Evolutionary conservation across 495 filamentous ascomycete species (phyloP).

Genomic region (Penicillium desertorum): DNA sequence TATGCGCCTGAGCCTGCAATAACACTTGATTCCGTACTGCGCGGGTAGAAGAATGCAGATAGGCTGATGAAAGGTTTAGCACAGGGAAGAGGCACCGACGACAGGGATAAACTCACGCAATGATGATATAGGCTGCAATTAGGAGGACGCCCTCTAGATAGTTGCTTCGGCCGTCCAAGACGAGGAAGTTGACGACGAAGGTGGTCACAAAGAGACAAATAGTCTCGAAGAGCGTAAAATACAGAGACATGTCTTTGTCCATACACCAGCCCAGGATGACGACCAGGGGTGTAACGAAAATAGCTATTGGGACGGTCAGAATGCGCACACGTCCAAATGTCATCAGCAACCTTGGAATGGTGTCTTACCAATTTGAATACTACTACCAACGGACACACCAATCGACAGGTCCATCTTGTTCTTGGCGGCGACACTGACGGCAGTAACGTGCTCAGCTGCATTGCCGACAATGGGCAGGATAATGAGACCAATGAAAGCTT

Average conservation of each 20-base stretch:
- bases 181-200: slow-evolving; percentile 86
- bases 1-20: slow-evolving; percentile 23
- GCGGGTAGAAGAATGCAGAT: slow-evolving; percentile 43
- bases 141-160: slow-evolving; percentile 84
- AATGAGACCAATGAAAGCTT: slow-evolving; percentile 86
- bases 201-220: slow-evolving; percentile 80
- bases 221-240: slow-evolving; percentile 92
- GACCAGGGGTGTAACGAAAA: slow-evolving; percentile 86
- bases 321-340: not conserved
- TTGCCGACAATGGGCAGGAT: slow-evolving; percentile 90
- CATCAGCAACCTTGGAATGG: not conserved
- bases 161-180: slow-evolving; percentile 83
- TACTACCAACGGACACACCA: slow-evolving; percentile 82
- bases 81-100: not conserved
- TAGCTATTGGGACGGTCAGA: slow-evolving; percentile 52
- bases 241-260: slow-evolving; percentile 78
- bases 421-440: slow-evolving; percentile 83
- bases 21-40: slow-evolving; percentile 24
- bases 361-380: slow-evolving; percentile 64
- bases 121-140: slow-evolving; percentile 73
- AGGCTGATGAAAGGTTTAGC: slow-evolving; percentile 25
- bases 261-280: slow-evolving; percentile 89
- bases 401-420: slow-evolving; percentile 97
- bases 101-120: slow-evolving; percentile 30
- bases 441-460: slow-evolving; percentile 88